Percentiles rank a stretch among this genome's conserved stretches.
phyloP scores from a whole-genome alignment of 768 basidiomycete genomes.

The Candolleomyces efflorescens region DNA sequence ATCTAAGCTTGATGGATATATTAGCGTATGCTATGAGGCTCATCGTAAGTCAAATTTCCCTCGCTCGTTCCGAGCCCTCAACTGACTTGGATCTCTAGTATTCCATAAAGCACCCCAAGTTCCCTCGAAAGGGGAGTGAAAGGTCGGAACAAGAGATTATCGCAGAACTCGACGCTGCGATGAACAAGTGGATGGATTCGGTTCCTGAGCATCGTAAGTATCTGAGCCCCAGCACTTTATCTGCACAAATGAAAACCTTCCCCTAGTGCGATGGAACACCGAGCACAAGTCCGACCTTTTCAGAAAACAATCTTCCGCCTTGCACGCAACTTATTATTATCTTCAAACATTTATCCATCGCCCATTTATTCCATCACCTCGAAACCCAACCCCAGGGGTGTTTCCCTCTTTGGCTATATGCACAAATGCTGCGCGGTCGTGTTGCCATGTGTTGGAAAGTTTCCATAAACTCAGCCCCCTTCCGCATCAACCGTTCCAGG shows the following conservation, averaged over 20 bases:
- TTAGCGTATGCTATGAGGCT: slow-evolving; percentile 55
- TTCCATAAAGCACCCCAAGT: slow-evolving; percentile 60
- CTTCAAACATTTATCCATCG: slow-evolving; percentile 74
- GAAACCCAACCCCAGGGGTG: slow-evolving; percentile 34
- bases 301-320: slow-evolving; percentile 53
- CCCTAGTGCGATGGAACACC: slow-evolving; percentile 43
- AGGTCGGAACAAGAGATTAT: slow-evolving; percentile 62
- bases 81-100: slow-evolving; percentile 42
- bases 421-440: slow-evolving; percentile 79
- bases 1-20: slow-evolving; percentile 56
- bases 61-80: background rate
- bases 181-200: slow-evolving; percentile 76
- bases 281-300: slow-evolving; percentile 31
- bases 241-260: slow-evolving; percentile 30
- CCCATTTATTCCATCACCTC: slow-evolving; percentile 68
- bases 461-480: slow-evolving; percentile 30
- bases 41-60: slow-evolving; percentile 37
- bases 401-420: slow-evolving; percentile 77
- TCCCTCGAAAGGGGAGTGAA: slow-evolving; percentile 41
- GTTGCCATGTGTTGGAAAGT: slow-evolving; percentile 63
- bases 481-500: slow-evolving; percentile 34
- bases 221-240: background rate
- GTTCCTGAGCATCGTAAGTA: slow-evolving; percentile 53
- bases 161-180: slow-evolving; percentile 66
- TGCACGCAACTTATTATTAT: slow-evolving; percentile 43